These are phyloP conservation scores for Fusarium buharicum DNA, from an alignment of 2,329 filamentous ascomycete genomes.

Conservation along the genomic window DNA sequence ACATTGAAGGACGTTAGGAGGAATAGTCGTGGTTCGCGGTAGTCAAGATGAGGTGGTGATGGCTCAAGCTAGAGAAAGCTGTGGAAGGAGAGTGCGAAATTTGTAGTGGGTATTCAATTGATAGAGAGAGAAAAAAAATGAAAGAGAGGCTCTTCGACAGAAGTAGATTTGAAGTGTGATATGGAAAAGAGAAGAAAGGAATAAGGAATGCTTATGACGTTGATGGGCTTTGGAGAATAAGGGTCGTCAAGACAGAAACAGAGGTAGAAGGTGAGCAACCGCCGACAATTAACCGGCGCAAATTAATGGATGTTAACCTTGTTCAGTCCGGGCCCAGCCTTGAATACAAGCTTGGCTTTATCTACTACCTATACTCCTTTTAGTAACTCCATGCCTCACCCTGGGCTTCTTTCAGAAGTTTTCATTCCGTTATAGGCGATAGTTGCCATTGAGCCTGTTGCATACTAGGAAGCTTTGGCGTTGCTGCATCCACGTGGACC, in stretches of 20 bases:
- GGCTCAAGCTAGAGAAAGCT: constrained; percentile 22
- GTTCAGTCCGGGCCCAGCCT: background rate
- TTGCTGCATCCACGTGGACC: constrained; percentile 28
- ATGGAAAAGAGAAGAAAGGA: constrained; percentile 12
- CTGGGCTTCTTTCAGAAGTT: background rate
- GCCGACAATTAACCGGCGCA: constrained; percentile 49
- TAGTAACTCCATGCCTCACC: background rate
- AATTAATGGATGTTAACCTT: constrained; percentile 13
- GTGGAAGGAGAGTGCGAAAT: background rate
- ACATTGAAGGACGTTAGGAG: constrained; percentile 61
- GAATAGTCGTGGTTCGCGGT: constrained; percentile 1
- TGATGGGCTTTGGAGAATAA: constrained; percentile 18
- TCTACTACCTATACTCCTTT: background rate
- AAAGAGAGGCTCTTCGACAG: background rate
- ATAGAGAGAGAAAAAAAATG: background rate
- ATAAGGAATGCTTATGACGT: constrained; percentile 26
- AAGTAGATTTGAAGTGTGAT: background rate
- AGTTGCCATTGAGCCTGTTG: constrained; percentile 1
- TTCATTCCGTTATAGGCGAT: background rate
- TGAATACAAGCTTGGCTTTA: background rate
- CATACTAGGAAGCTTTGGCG: constrained; percentile 17
- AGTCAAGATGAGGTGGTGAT: constrained; percentile 6
- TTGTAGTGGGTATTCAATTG: constrained; percentile 6
- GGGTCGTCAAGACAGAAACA: constrained; percentile 28
- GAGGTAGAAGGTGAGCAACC: constrained; percentile 22